Base-by-base conservation (phyloP, 1,284 basidiomycete species). In the Cryptococcus sp. region DNA sequence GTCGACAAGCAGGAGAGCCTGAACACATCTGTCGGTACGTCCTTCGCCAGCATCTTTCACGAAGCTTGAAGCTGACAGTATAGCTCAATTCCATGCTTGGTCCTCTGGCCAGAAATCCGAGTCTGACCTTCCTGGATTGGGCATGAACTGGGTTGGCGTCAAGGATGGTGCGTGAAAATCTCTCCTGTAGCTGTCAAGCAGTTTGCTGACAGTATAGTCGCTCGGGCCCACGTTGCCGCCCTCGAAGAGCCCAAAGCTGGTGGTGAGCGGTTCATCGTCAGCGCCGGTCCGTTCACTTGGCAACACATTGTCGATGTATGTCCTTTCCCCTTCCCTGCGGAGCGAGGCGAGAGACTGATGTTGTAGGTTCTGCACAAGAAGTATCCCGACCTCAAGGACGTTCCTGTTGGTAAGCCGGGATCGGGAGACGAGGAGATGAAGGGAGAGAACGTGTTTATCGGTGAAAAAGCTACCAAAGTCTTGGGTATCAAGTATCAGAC, bases 211-310 rank as follows among this genome's bases (percentile, higher is more conserved):
- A 16, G 21, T 35, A 23, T 53, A 69, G 72, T 85, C 19, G 83
- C 80, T 0, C 68, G 75, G 5, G 80, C 79, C 0, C 83, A 86
- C 55, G 70, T 78, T 3, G 71, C 76, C 7, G 80, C 83, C 0
- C 71, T 84, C 1, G 72, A 76, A 32, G 75, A 75, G 31, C 68
- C 75, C 4, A 77, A 77, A n/a, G 84, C 84, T 0, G 78, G 77
- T 5, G 81, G 79, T 0, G 70, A 86, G 54, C 75, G 86, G 1
- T 80, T 83, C 61, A 77, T 84, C 56, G 54, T 77, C 39, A 67
- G 65, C 28, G 68, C 60, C 4, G 79, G 75, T 39, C 54, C 67
- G 11, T 58, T 60, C 40, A 53, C 54, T 31, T 63, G 63, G 10
- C 64, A 72, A 43, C 69, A 69, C 44, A 53, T 47, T 32, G 53